Conservation (phyloP, 805 yeast species). For the Zygosaccharomyces bisporus region DNA sequence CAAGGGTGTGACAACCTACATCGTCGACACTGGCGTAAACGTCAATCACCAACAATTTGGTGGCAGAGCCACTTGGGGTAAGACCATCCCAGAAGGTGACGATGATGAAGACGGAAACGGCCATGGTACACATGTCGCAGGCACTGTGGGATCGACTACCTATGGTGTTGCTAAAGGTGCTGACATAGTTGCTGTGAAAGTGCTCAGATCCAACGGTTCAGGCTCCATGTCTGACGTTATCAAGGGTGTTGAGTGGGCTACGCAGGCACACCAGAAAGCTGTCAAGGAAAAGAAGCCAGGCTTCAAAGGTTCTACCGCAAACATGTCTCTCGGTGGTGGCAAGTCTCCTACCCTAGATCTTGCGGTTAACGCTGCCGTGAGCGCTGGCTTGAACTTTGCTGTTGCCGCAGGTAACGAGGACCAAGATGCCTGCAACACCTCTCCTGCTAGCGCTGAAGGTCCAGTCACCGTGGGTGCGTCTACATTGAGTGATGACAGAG, state of each 20-base stretch:
- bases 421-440: conserved; percentile 85
- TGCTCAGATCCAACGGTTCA: conserved; percentile 74
- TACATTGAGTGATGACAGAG: conserved; percentile 82
- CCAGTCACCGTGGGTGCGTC: conserved; percentile 96
- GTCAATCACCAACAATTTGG: conserved; percentile 71
- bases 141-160: conserved; percentile 76
- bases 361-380: conserved; percentile 87
- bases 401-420: conserved; percentile 97
- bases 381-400: conserved; percentile 85
- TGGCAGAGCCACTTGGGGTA: conserved; percentile 85
- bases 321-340: conserved; percentile 95
- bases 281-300: conserved; percentile 50
- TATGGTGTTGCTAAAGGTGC: conserved; percentile 87
- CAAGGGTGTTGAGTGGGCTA: conserved; percentile 82
- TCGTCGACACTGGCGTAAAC: conserved; percentile 86
- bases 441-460: conserved; percentile 83
- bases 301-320: conserved; percentile 81
- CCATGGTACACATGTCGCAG: conserved; percentile 97
- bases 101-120: conserved; percentile 80
- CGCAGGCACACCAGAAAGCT: conserved; percentile 59
- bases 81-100: conserved; percentile 70
- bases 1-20: conserved; percentile 79
- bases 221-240: conserved; percentile 82
- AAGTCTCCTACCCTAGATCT: conserved; percentile 79
- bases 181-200: conserved; percentile 76